A percentile compares a stretch with the other conserved stretches of the same genome.
These are phyloP conservation scores for Karstenula rhodostoma DNA, from an alignment of 2,329 filamentous ascomycete species.

Conservation along the genomic window DNA sequence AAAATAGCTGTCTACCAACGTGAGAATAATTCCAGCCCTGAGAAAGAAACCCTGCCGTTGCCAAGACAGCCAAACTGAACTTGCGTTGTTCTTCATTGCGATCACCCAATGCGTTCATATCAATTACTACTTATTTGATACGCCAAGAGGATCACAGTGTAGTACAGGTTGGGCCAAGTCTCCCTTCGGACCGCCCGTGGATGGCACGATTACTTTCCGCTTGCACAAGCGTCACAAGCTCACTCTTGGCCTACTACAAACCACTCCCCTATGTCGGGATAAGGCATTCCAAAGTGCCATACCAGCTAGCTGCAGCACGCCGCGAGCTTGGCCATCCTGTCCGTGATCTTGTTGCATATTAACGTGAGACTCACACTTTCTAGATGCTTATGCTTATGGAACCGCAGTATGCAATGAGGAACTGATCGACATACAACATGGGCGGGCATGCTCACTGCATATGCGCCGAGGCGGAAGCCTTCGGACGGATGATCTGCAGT, in stretches of 20 bases:
- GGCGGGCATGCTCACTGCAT: slow-evolving; percentile 14
- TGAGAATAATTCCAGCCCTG: too few relatives aligned
- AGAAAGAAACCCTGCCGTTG: too few relatives aligned
- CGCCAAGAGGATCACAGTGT: slow-evolving; percentile 9
- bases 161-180: slow-evolving; percentile 20
- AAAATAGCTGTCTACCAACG: too few relatives aligned
- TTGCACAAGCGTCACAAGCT: slow-evolving; percentile 18
- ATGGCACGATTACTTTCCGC: slow-evolving; percentile 15
- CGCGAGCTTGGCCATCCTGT: slow-evolving; percentile 22
- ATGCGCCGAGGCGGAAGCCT: slow-evolving; percentile 21
- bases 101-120: not conserved
- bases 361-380: not conserved
- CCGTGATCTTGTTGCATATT: slow-evolving; percentile 15
- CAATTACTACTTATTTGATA: not conserved
- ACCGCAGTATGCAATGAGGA: slow-evolving; percentile 6
- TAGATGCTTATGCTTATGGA: slow-evolving; percentile 9
- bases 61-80: too few relatives aligned
- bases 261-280: not conserved
- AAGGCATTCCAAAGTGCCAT: not conserved
- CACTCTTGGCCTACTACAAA: slow-evolving; percentile 19
- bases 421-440: slow-evolving; percentile 19
- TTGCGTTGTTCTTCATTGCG: too few relatives aligned
- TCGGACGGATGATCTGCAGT: slow-evolving; percentile 10
- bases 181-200: slow-evolving; percentile 9
- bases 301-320: slow-evolving; percentile 7